Conservation (phyloP, 2,329 filamentous ascomycete species). For the Aspergillus glaucus region DNA sequence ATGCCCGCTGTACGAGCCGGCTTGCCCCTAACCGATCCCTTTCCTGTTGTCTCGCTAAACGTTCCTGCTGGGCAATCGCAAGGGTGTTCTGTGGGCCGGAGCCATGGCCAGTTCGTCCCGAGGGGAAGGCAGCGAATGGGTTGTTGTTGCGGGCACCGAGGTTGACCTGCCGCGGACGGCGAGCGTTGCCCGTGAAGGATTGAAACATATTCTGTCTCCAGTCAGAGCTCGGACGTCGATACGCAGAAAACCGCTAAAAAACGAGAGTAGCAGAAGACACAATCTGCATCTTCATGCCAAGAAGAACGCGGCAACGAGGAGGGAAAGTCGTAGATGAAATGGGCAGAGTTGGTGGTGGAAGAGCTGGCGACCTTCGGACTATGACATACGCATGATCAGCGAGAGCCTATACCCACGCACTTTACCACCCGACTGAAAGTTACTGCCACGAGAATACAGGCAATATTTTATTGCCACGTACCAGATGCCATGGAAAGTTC, state of each 20-base stretch:
- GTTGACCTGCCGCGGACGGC: conserved; percentile 85
- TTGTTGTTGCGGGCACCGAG: conserved; percentile 79
- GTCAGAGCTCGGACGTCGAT: conserved; percentile 3
- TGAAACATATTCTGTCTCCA: conserved; percentile 63
- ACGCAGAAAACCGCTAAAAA: conserved; percentile 7
- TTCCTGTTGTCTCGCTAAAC: conserved; percentile 72
- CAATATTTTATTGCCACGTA: conserved; percentile 8
- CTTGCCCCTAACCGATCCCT: conserved; percentile 69
- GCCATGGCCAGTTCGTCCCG: conserved; percentile 51
- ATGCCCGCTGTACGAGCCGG: conserved; percentile 68
- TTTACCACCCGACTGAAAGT: not conserved
- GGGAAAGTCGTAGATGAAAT: not conserved
- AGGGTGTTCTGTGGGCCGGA: conserved; percentile 69
- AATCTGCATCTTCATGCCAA: conserved; percentile 20
- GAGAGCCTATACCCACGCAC: conserved; percentile 9
- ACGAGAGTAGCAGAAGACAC: conserved; percentile 9
- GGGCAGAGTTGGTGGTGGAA: conserved; percentile 4
- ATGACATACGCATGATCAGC: conserved; percentile 23
- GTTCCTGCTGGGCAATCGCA: conserved; percentile 79
- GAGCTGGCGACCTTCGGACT: conserved; percentile 12
- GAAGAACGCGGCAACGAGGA: conserved; percentile 15
- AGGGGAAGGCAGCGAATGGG: conserved; percentile 62
- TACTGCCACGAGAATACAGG: not conserved
- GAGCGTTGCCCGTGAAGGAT: conserved; percentile 81
- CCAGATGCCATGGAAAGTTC: not conserved